phyloP scores from a whole-genome alignment of 2,329 filamentous ascomycete genomes.

The Apiospora aurea region DNA sequence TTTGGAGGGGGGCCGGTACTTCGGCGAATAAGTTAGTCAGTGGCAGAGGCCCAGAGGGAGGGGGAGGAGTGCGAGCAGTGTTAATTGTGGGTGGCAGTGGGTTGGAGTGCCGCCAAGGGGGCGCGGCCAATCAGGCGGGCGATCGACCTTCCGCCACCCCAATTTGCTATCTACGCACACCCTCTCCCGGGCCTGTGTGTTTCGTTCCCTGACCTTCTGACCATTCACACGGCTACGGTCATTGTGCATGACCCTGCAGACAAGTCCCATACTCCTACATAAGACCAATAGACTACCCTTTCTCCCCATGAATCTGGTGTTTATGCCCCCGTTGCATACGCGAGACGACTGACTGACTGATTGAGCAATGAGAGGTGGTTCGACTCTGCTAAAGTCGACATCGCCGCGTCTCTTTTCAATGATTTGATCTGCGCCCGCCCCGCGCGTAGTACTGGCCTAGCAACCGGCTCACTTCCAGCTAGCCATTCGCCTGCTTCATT shows the following conservation, averaged over 20 bases:
- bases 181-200: constrained; percentile 24
- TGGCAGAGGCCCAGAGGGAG: neutral
- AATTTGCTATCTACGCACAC: constrained; percentile 28
- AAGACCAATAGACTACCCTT: constrained; percentile 29
- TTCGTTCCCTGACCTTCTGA: constrained; percentile 24
- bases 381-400: constrained; percentile 19
- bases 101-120: constrained; percentile 23
- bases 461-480: constrained; percentile 9
- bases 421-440: constrained; percentile 6
- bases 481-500: constrained; percentile 8
- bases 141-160: constrained; percentile 27
- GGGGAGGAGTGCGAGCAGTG: neutral
- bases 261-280: constrained; percentile 27
- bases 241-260: constrained; percentile 31
- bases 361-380: constrained; percentile 13
- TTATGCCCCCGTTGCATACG: constrained; percentile 17
- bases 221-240: constrained; percentile 28
- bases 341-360: constrained; percentile 19
- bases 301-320: constrained; percentile 21
- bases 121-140: constrained; percentile 26
- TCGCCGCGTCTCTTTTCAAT: constrained; percentile 15
- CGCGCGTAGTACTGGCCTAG: constrained; percentile 14
- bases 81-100: constrained; percentile 8
- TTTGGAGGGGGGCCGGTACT: neutral
- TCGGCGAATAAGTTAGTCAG: neutral